Conservation (phyloP, 768 basidiomycete species). For the Mycena epipterygia region DNA sequence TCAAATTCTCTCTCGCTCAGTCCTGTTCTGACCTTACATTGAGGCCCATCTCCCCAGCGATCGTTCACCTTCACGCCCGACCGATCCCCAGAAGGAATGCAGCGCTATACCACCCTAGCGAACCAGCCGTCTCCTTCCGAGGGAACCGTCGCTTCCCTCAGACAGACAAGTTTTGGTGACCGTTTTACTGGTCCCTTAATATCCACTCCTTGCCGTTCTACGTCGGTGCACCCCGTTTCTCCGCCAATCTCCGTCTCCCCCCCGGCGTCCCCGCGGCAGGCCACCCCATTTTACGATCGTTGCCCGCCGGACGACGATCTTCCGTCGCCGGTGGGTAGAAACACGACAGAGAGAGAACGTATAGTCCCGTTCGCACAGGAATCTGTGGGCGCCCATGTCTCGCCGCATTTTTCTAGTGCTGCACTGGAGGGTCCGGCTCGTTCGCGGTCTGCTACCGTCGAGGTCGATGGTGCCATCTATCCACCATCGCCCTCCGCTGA, state of each 20-base stretch:
- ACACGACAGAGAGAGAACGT: not conserved
- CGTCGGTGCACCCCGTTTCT: conserved; percentile 10
- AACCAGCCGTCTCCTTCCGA: conserved; percentile 9
- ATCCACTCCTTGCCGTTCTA: conserved; percentile 13
- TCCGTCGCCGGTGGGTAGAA: not conserved
- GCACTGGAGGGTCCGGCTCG: not conserved
- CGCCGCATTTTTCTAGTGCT: not conserved
- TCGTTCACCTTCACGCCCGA: conserved; percentile 10
- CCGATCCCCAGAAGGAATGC: conserved; percentile 14
- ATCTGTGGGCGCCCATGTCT: not conserved
- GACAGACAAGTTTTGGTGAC: not conserved
- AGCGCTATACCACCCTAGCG: not conserved
- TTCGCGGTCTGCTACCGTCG: not conserved
- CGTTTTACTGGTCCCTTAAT: conserved; percentile 1
- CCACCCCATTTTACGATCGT: not conserved
- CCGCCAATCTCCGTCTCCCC: conserved; percentile 6
- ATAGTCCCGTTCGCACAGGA: not conserved
- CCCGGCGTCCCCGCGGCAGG: conserved; percentile 7
- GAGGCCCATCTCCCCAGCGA: conserved; percentile 1
- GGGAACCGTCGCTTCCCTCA: conserved; percentile 19
- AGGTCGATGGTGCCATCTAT: not conserved
- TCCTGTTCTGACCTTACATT: not conserved
- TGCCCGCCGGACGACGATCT: not conserved
- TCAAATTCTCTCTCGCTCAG: not conserved
- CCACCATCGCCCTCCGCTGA: conserved; percentile 17